Evolutionary conservation across 176 grass and related monocot species (phyloP), one percentile per base, ranked within the genome.

Genomic region (Echinochloa phyllopogon): DNA sequence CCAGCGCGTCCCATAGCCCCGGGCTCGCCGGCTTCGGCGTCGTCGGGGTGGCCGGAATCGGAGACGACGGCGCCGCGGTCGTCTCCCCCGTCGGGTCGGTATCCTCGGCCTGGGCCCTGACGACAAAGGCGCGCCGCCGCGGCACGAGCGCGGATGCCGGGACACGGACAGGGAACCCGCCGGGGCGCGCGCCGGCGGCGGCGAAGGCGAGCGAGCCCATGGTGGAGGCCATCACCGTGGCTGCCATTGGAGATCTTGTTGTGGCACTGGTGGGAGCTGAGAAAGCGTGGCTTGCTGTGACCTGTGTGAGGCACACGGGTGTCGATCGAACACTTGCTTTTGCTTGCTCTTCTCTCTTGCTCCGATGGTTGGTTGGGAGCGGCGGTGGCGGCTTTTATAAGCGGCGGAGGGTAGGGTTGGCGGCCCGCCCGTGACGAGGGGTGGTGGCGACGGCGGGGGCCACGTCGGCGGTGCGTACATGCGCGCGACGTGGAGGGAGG

Each of bases 1-100:
- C 93, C n/a, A 95, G 65, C 72, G 79, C 82, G 70, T 95, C 90
- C 65, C 74, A 85, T 3, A 92, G 59, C 21, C 74, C 81, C 10
- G 86, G 79, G 53, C 73, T 18, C 81, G 17, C 25, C 29, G 2
- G 29, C 29, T 33, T 33, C 29, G 29, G 29, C 29, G 29, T 33
- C 29, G 29, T 33, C 29, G 29, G 29, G 29, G 29, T 33, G 29
- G 29, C 29, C 29, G 29, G 29, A 33, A 33, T 33, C 29, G 29
- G 29, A 33, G 29, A 33, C 29, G 29, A 33, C 29, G 29, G 29
- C 29, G 29, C 29, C 29, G 29, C 29, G 29, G 29, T 33, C 29
- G 29, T 33, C 1, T 33, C 29, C 29, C 2, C 29, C 29, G 29
- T 33, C 29, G 29, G 29, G 1, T 33, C 29, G 6, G 1, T 0